Conservation (phyloP, 1,284 basidiomycete genomes). For the Apiotrichum laibachii region DNA sequence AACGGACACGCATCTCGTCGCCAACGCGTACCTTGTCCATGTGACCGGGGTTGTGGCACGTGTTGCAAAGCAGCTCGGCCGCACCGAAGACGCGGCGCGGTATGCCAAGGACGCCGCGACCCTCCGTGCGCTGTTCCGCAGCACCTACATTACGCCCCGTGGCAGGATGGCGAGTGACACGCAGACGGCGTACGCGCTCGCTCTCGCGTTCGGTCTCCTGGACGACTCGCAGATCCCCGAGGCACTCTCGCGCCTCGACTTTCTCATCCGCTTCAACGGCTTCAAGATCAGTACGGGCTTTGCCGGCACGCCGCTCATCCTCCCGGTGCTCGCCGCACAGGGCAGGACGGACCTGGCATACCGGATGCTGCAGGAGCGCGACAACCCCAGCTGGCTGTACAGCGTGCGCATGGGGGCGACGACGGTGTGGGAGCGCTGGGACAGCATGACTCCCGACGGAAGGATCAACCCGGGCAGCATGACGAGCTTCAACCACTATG, state of each 20-base stretch:
- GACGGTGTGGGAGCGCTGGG: slow-evolving; percentile 48
- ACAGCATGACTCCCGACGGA: slow-evolving; percentile 37
- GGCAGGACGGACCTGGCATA: slow-evolving; percentile 36
- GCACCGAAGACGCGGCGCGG: slow-evolving; percentile 12
- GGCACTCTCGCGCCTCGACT: slow-evolving; percentile 24
- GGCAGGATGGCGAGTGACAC: slow-evolving; percentile 37
- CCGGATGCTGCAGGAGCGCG: slow-evolving; percentile 45
- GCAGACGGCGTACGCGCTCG: slow-evolving; percentile 35
- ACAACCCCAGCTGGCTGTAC: slow-evolving; percentile 43
- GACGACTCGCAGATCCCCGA: background rate
- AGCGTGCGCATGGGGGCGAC: slow-evolving; percentile 45
- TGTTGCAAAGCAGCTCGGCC: slow-evolving; percentile 31
- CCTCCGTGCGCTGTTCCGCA: slow-evolving; percentile 23
- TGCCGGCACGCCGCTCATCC: slow-evolving; percentile 42
- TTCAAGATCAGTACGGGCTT: slow-evolving; percentile 44
- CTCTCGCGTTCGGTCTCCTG: slow-evolving; percentile 31
- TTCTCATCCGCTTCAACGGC: slow-evolving; percentile 20
- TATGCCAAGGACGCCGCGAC: slow-evolving; percentile 21
- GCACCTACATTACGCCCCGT: slow-evolving; percentile 30
- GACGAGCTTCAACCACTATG: slow-evolving; percentile 50
- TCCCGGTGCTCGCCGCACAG: slow-evolving; percentile 29
- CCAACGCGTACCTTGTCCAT: slow-evolving; percentile 39
- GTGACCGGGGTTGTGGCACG: slow-evolving; percentile 24
- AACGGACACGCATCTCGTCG: slow-evolving; percentile 34
- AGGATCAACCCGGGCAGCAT: slow-evolving; percentile 41